Evolutionary conservation across 345 rosid species (phyloP), one percentile per base, ranked within the genome.

Genomic region (Kernera saxatilis): DNA sequence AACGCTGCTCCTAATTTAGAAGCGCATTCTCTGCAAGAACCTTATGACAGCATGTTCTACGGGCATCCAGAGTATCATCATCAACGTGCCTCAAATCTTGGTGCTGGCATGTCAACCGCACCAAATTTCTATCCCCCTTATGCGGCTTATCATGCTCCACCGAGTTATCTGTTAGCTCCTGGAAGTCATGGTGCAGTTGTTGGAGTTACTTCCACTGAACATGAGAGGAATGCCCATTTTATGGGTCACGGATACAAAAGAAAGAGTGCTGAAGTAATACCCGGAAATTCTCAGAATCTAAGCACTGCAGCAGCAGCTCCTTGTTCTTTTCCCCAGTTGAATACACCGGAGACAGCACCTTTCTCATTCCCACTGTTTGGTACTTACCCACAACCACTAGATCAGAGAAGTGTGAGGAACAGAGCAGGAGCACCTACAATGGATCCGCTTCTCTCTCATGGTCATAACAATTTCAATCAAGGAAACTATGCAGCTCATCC

Each of bases 211-310:
- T 73, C 80, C 5, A 87, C 79, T 62, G 90, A 85, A 27, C 77
- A 82, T 72, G 88, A 85, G 54, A 81, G 82, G 67, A 82, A 74
- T 53, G 63, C 52, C 21, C 82, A 78, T 59, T 82, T 78, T 59
- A 73, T 84, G 85, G 91, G 85, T 64, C 71, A 77, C 48, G 75
- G 75, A 40, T 89, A 73, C 79, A 89, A 89, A 82, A 85, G 86
- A 80, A 92, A 92, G 78, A 87, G 76, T 43, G 69, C 84, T 19
- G 91, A 86, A 73, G 84, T 75, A 26, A 18, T 78, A 40, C 82
- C 80, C 0, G 89, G 80, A 68, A 64, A 71, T 82, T 75, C 78
- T 68, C 91, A 81, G 62, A 77, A 77, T 71, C 74, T 57, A 51
- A 79, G 69, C 76, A 74, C 82, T 55, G 69, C 84, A 50, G 77